Evolutionary conservation across 2,329 filamentous ascomycete species (phyloP), one percentile per base, ranked within the genome.

Genomic region (Cladorrhinum sp.): DNA sequence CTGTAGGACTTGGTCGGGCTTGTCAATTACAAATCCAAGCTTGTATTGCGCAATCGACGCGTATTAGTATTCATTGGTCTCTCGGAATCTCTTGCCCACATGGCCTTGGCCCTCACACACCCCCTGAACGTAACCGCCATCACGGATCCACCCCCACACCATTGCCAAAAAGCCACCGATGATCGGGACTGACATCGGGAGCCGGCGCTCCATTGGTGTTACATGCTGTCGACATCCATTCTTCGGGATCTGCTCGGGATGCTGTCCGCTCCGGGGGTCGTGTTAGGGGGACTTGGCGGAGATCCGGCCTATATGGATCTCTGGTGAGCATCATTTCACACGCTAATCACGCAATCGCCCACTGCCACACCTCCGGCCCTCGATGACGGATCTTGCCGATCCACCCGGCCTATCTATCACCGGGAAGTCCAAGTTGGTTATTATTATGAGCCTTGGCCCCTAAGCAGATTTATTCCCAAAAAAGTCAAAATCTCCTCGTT

Each of bases 341-440:
- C 56, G 55, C 46, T 39, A 63, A 66, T 66, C 62, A 64, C 63
- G 63, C 63, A 50, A 66, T 66, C 56, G 57, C 49, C 57, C 21
- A 57, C 53, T 46, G 12, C 9, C 9, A 26, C 56, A 20, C 12
- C 33, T n/a, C n/a, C n/a, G n/a, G 6, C 18, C 39, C 12, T 46
- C 42, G 33, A 36, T 36, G 33, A 36, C 58, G 24, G 30, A 8
- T 14, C 30, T 23, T 21, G 28, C 59, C 48, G 48, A 52, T 57
- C 52, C 16, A 28, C 33, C 33, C 28, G 39, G 21, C 28, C 5
- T 30, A 57, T 49, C 30, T n/a, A 60, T n/a, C n/a, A 8, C 42
- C 42, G 42, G n/a, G 16, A 18, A 46, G 42, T 9, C 18, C 18
- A 18, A n/a, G 36, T 42, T n/a, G n/a, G 16, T 12, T 46, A 16